phyloP scores from a whole-genome alignment of 495 filamentous ascomycete species.

The Chaetomium cochliodes region DNA sequence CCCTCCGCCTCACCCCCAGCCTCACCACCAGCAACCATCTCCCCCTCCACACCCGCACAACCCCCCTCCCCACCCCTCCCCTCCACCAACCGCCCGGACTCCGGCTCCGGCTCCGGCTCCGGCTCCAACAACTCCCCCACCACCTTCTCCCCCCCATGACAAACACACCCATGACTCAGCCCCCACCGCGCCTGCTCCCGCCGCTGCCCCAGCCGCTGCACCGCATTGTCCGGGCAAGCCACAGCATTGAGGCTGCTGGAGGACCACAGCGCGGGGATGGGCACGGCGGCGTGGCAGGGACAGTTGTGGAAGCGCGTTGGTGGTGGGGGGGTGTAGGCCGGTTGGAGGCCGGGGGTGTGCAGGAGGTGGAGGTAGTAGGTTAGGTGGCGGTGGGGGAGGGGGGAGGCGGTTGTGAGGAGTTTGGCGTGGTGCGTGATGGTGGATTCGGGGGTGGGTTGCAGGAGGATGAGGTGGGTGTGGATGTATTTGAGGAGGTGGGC shows the following conservation, averaged over 20 bases:
- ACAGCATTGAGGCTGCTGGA: constrained; percentile 18
- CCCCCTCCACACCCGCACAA: constrained; percentile 10
- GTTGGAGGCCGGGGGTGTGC: not conserved
- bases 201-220: not conserved
- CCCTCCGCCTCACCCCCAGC: not conserved
- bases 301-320: constrained; percentile 25
- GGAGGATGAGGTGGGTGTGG: constrained; percentile 16
- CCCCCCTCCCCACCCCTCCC: constrained; percentile 2
- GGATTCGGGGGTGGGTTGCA: not conserved
- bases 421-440: constrained; percentile 4
- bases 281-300: constrained; percentile 22
- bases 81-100: constrained; percentile 13
- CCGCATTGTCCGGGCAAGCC: constrained; percentile 8
- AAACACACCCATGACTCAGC: constrained; percentile 16
- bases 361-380: constrained; percentile 20
- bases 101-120: too few species aligned
- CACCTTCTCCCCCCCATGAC: constrained; percentile 15
- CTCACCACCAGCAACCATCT: too few species aligned
- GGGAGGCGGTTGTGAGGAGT: constrained; percentile 1
- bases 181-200: constrained; percentile 21
- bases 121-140: constrained; percentile 23
- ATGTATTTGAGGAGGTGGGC: constrained; percentile 23
- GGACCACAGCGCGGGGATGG: not conserved
- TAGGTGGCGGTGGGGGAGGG: not conserved
- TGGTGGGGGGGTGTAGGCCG: not conserved